Base-by-base conservation (phyloP, 495 filamentous ascomycete species). In the Penicillium steckii region DNA sequence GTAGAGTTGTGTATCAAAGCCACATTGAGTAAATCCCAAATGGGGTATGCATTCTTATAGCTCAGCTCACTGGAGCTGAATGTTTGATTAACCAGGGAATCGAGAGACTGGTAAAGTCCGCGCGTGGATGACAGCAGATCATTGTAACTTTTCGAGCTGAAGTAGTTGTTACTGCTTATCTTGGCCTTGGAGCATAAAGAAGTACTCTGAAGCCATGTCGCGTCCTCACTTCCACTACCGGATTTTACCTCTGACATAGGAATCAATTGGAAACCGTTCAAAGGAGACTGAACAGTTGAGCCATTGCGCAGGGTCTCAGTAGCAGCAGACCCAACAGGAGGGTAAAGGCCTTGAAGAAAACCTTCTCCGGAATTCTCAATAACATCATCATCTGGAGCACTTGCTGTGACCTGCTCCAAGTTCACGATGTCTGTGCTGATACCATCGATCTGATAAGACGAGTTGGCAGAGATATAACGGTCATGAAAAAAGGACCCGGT, bases 1-100 rank as follows among this genome's bases (percentile, higher is more conserved):
- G 55, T 46, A 2, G 30, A 40, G 45, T 79, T 79, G 60, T 79
- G 73, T 51, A 79, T 77, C 2, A 44, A 29, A 15, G 69, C 75
- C 26, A 76, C 73, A 52, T 75, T 67, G 32, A 79, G 52, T 26
- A 72, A 56, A 56, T 79, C 75, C 60, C 67, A 79, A 46, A 79
- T 84, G 44, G 71, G 66, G 65, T 86, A 90, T 26, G 81, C 85
- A 65, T 88, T 87, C 63, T 83, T 81, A 72, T 76, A 88, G 56
- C 33, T 85, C 26, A 79, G 68, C 42, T 79, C 55, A 29, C 50
- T 68, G 17, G 65, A 52, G 26, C 54, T 63, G 59, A 84, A 82
- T 8, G 78, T 79, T 33, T 59, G 52, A 62, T 84, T 80, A 66
- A 87, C 68, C 19, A 83, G 62, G 8, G 85, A 83, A 30, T 76